These are phyloP conservation scores for Oryza officinalis DNA, from an alignment of 176 grass and related monocot species.

Conservation along the genomic window DNA sequence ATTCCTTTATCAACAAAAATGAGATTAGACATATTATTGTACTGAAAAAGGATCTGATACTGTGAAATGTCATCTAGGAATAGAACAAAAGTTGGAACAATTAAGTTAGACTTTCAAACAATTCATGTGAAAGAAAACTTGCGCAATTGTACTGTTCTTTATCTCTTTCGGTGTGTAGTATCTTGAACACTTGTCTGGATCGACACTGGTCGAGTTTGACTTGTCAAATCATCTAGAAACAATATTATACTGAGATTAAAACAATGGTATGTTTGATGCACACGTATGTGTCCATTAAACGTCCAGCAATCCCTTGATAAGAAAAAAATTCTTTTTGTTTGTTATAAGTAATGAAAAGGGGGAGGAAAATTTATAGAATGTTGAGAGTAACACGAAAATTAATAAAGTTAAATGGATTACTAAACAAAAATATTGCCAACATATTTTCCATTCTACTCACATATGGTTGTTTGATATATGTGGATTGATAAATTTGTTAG, in stretches of 20 bases:
- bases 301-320: neutral
- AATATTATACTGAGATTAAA: conserved; percentile 5
- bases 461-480: neutral
- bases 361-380: neutral
- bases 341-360: neutral
- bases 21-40: neutral
- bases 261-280: neutral
- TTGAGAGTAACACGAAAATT: neutral
- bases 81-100: neutral
- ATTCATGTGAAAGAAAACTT: neutral
- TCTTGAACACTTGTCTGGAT: neutral
- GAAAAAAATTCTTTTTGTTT: neutral
- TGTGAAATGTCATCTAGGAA: neutral
- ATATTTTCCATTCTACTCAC: neutral
- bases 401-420: neutral
- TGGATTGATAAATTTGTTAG: neutral
- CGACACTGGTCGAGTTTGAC: neutral
- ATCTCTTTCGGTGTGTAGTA: neutral
- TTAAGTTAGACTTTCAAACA: conserved; percentile 2
- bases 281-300: neutral
- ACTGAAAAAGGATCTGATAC: neutral
- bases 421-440: neutral
- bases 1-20: neutral
- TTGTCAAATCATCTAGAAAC: conserved; percentile 36
- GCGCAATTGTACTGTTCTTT: neutral